Percentiles rank a stretch among this genome's conserved stretches.
Evolutionary conservation across 1,139 yeast species (phyloP).

Genomic region (Pneumocystis canis): DNA sequence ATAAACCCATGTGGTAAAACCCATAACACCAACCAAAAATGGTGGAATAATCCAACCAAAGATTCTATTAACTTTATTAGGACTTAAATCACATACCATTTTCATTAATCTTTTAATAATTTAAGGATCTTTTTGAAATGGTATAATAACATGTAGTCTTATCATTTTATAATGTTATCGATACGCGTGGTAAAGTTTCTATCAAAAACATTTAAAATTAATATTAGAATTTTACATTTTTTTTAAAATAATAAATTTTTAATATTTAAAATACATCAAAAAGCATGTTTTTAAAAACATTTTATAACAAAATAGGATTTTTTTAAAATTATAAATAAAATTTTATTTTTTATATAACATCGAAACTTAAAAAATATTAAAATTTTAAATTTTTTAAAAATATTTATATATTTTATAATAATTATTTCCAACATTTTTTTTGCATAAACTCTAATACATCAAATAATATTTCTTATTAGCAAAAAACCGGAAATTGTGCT

Average conservation of each 20-base stretch:
- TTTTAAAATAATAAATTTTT: neutral
- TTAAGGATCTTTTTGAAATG: neutral
- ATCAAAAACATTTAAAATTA: neutral
- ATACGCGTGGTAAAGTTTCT: neutral
- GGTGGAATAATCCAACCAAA: conserved; percentile 11
- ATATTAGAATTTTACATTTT: neutral
- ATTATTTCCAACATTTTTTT: too few relatives aligned
- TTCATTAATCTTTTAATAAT: neutral
- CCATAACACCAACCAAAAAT: conserved; percentile 4
- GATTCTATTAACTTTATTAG: conserved; percentile 7
- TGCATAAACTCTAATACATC: too few relatives aligned
- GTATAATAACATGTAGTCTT: neutral
- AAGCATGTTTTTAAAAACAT: neutral
- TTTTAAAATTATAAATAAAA: too few relatives aligned
- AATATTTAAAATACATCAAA: too few relatives aligned
- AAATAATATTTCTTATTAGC: too few relatives aligned
- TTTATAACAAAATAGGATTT: neutral
- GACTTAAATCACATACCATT: neutral
- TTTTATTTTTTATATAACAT: too few relatives aligned
- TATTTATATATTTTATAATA: too few relatives aligned
- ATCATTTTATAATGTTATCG: neutral
- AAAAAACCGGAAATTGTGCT: too few relatives aligned
- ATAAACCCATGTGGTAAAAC: conserved; percentile 6
- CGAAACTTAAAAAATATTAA: too few relatives aligned
- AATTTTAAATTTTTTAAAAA: too few relatives aligned